Base-by-base conservation (phyloP, 2,329 filamentous ascomycete genomes). In the Didymella segeticola region DNA sequence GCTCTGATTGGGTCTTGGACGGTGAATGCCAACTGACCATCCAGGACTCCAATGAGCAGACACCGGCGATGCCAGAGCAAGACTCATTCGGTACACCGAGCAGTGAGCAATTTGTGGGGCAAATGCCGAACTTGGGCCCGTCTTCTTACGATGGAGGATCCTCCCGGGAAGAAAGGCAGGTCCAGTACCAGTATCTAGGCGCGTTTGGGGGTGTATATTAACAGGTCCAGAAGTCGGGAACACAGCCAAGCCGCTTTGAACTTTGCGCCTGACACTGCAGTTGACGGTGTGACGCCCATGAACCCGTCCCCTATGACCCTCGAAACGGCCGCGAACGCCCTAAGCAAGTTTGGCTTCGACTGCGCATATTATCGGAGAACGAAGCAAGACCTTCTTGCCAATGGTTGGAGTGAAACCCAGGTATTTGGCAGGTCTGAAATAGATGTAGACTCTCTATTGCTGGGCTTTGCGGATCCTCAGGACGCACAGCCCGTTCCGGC, bases 281-380 rank as follows among this genome's bases (percentile, higher is more conserved):
- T 68, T n/a, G 64, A 67, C 22, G 57, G 55, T 17, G 52, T 57
- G 12, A 34, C 61, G 9, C 43, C 64, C n/a, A 60, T 67, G 56
- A 61, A 64, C 31, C 62, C 55, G 11, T 45, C 61, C 6, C 49
- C 60, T 20, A 42, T 63, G 39, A 54, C 47, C 11, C 52, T 67
- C 20, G 64, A 65, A 22, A 54, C 50, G 19, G 61, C 56, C 25
- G 48, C 58, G 42, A 69, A 52, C 19, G 58, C 55, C 36, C 39
- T 63, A 48, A 66, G 51, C 36, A 74, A 73, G 31, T 72, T 74
- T 46, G 66, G 68, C 10, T 71, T 71, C 42, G 71, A 74, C 47
- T 73, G 68, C 47, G 63, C 64, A 5, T 71, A 69, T 31, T 74
- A 70, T 22, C 61, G 67, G 36, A 62, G 67, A 33, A 67, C 61